These are phyloP conservation scores for Cymodocea nodosa DNA, from an alignment of 116 monocot species.

Conservation along the genomic window DNA sequence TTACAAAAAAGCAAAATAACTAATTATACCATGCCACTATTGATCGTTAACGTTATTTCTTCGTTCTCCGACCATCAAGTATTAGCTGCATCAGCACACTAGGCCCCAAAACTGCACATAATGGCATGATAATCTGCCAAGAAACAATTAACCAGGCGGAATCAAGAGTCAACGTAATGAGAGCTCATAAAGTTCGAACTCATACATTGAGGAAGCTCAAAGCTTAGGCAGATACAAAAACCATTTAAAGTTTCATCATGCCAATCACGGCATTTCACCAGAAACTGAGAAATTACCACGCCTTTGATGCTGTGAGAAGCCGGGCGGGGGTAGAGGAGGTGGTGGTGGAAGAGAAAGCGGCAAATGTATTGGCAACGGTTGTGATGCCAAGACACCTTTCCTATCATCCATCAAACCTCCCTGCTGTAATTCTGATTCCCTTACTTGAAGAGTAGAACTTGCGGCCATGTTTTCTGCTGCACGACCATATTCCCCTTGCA, in stretches of 20 bases:
- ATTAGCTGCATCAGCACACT: too few relatives aligned
- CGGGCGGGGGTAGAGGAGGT: slow-evolving; percentile 26
- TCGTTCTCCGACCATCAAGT: too few relatives aligned
- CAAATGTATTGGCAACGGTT: slow-evolving; percentile 11
- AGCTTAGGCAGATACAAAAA: not conserved
- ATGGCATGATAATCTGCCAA: too few relatives aligned
- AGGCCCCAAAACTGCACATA: too few relatives aligned
- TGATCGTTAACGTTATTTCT: too few relatives aligned
- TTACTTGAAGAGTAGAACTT: slow-evolving; percentile 12
- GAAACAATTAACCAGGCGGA: too few relatives aligned
- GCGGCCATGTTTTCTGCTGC: slow-evolving; percentile 10
- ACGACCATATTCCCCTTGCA: slow-evolving; percentile 28
- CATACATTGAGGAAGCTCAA: not conserved
- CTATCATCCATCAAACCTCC: slow-evolving; percentile 12
- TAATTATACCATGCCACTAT: too few relatives aligned
- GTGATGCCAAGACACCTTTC: slow-evolving; percentile 9
- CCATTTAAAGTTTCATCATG: not conserved
- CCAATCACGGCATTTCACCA: not conserved
- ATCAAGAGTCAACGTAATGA: too few relatives aligned
- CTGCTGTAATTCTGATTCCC: slow-evolving; percentile 24
- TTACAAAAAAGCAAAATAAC: too few relatives aligned
- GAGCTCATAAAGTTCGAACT: too few relatives aligned
- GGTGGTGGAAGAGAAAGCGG: slow-evolving; percentile 25
- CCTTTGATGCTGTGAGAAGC: slow-evolving; percentile 8
- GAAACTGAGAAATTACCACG: slow-evolving; percentile 10